Evolutionary conservation across 495 filamentous ascomycete genomes (phyloP), one percentile per base, ranked within the genome.

Genomic region (Penicillium robsamsonii): DNA sequence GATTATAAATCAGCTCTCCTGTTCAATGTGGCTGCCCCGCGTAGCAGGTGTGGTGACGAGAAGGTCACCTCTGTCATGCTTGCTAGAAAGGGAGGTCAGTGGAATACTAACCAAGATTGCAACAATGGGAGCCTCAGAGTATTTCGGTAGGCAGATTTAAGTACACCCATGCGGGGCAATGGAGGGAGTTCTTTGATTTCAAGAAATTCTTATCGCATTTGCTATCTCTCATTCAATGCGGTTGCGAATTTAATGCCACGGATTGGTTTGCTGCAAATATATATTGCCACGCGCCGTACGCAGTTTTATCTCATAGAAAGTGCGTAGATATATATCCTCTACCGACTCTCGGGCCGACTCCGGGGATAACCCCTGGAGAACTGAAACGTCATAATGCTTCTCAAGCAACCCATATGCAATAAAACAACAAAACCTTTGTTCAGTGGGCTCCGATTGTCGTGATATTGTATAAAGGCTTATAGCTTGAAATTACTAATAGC

Each of bases 1-100:
- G 44, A 51, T 55, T 50, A 24, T 48, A 37, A n/a, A 43, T 62
- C 47, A 60, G 58, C 20, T 11, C 5, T 33, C 6, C 25, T 48
- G 20, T 31, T 38, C 37, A 37, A 31, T 30, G 18, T 29, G 5
- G 18, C n/a, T 56, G 46, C 37, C 54, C 46, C 37, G 41, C 29
- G 41, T n/a, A 22, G 44, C 31, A 27, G 38, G 52, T 15, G 40
- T 22, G 29, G 15, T 55, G 12, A 29, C 29, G 45, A 47, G 24
- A 25, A 20, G 17, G n/a, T 20, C 27, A 30, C 24, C 15, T 30
- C 27, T 9, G 17, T 20, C 45, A 38, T 38, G 35, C 15, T 31
- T 4, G 29, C 33, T 51, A 12, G 33, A 40, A 41, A 11, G 20
- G n/a, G n/a, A n/a, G 7, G 35, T 5, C 15, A 20, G n/a, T 22